Conservation (phyloP, 768 basidiomycete species). For the Kwoniella sp. region DNA sequence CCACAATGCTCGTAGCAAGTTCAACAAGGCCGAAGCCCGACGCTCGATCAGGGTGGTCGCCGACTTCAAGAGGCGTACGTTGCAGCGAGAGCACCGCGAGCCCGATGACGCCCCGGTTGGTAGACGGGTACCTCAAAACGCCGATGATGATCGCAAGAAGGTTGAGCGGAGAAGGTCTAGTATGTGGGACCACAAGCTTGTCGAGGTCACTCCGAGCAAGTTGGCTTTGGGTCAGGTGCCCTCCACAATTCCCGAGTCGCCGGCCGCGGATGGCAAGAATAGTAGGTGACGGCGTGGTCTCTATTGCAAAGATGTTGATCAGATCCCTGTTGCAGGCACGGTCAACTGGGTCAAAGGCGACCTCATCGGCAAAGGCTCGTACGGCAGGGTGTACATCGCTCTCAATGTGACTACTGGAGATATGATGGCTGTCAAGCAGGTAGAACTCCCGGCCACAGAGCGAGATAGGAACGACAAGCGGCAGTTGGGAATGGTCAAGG, state of each 20-base stretch:
- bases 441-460: slow-evolving; percentile 84
- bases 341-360: slow-evolving; percentile 99
- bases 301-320: slow-evolving; percentile 2
- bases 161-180: slow-evolving; percentile 78
- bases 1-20: slow-evolving; percentile 14
- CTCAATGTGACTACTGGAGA: slow-evolving; percentile 94
- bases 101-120: slow-evolving; percentile 52
- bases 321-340: no score
- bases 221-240: slow-evolving; percentile 49
- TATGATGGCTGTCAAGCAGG: slow-evolving; percentile 99
- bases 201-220: slow-evolving; percentile 82
- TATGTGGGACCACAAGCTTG: slow-evolving; percentile 87
- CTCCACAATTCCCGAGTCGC: slow-evolving; percentile 34
- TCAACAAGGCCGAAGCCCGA: slow-evolving; percentile 46
- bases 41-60: slow-evolving; percentile 92
- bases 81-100: slow-evolving; percentile 12
- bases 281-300: slow-evolving; percentile 7
- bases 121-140: not conserved
- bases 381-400: slow-evolving; percentile 92
- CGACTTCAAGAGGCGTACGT: slow-evolving; percentile 21
- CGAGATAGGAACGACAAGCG: slow-evolving; percentile 86
- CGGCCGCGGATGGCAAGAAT: slow-evolving; percentile 31
- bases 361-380: slow-evolving; percentile 93
- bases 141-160: slow-evolving; percentile 9
- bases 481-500: slow-evolving; percentile 79